Percentiles rank a stretch among this genome's conserved stretches.
phyloP scores from a whole-genome alignment of 306 rosid species.

The Heteromeles arbutifolia region DNA sequence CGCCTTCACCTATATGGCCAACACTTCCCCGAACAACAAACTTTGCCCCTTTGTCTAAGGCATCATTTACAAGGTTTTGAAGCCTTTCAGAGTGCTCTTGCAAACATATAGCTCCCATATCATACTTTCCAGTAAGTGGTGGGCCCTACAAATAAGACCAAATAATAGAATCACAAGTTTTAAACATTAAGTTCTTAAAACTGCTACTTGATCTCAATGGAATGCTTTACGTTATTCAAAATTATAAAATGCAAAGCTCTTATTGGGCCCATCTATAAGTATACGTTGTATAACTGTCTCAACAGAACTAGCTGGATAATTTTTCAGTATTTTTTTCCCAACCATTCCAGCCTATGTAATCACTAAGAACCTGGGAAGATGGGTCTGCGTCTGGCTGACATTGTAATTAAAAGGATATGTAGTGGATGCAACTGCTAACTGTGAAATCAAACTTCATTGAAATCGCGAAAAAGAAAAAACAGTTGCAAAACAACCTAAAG shows the following conservation, averaged over 20 bases:
- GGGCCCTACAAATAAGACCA: constrained; percentile 64
- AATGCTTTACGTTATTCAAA: not conserved
- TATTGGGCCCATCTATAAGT: not conserved
- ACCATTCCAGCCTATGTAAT: not conserved
- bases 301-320: not conserved
- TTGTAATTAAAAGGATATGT: not conserved
- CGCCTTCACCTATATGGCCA: constrained; percentile 82
- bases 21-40: constrained; percentile 80
- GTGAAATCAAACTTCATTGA: not conserved
- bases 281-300: not conserved
- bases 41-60: constrained; percentile 84
- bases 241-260: not conserved
- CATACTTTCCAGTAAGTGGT: constrained; percentile 76
- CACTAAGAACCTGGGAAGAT: not conserved
- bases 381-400: not conserved
- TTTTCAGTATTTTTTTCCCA: not conserved
- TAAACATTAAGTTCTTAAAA: not conserved
- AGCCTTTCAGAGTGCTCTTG: constrained; percentile 95
- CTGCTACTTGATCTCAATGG: not conserved
- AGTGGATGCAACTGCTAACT: not conserved
- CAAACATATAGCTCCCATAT: constrained; percentile 94
- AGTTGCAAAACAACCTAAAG: not conserved
- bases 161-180: constrained; percentile 1
- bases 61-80: constrained; percentile 76
- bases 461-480: not conserved